Evolutionary conservation across 2,329 filamentous ascomycete genomes (phyloP), one percentile per base, ranked within the genome.

Genomic region (Neofusicoccum sp.): DNA sequence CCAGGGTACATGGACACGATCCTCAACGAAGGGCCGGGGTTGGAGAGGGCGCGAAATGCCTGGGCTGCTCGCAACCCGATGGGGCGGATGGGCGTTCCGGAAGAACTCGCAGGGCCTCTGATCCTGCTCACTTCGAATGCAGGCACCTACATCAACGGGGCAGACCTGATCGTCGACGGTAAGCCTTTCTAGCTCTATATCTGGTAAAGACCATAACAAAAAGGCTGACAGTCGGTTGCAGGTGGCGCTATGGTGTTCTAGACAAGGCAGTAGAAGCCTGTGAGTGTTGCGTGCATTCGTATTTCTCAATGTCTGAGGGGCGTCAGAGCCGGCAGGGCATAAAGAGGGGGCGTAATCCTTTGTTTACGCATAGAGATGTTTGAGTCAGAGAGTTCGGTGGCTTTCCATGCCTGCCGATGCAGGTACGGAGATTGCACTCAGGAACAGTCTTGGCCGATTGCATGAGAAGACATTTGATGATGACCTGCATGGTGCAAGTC

Each of bases 1-100:
- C 90, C 90, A 0, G 90, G 90, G 0, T 93, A 93, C 68, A 91
- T 92, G 86, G 89, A 91, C 69, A 92, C 89, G 0, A 84, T 91
- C 11, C 75, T 93, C 52, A 93, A 92, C 69, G 87, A 87, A 64
- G 87, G 88, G 0, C 81, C 83, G 6, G 85, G 84, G 0, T 72
- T 91, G 50, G 80, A 80, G 9, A 78, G 79, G 41, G 81, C 82
- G 41, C 78, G 84, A 63, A 76, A 77, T 34, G 79, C 82, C 1
- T 91, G 88, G 88, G 79, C 79, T 28, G 77, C 76, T 37, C 78
- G 86, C 62, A 87, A 87, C 70, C 88, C 89, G 0, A 82, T 83
- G 74, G 87, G 88, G 0, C 77, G 89, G 34, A 90, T 91, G 86
- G 88, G 87, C 0, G 69, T 79, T 65, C 85, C 85, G 1, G 81